Evolutionary conservation across 1,284 basidiomycete genomes (phyloP), one percentile per base, ranked within the genome.

Genomic region (Agaricales sp.): DNA sequence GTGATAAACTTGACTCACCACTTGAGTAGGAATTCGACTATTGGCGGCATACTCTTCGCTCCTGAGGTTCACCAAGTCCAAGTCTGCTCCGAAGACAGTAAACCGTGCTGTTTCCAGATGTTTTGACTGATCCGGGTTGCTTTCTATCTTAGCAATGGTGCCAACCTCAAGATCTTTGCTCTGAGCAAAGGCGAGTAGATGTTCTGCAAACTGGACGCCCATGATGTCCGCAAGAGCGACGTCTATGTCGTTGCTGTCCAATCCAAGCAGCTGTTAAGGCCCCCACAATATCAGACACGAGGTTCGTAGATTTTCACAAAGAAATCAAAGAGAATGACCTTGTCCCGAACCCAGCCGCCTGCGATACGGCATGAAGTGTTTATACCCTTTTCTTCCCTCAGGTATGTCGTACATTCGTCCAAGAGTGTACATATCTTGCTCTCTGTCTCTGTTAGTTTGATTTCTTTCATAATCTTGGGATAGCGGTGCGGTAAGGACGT

Each of bases 31-130:
- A 49, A 99, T 99, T 1, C 96, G 77, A 63, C 87, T 94, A 47
- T 80, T 75, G 35, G 80, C 76, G 0, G 91, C 81, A 65, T 99
- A 99, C 56, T 88, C 92, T 64, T 98, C 96, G 53, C 84, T 90
- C 51, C 96, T 73, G 45, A 99, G 70, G 61, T 98, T 98, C 11
- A 99, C 96, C 59, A 98, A 87, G 65, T 99, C 96, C 48, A 99
- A 73, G 51, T 93, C 90, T 44, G 91, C 69, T 2, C 80, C 93
- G 46, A 92, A 73, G 21, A 99, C 71, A 24, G 77, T 80, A 24
- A 92, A 87, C n/a, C 87, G 87, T 0, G 93, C 95, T 0, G 96
- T 98, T 67, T 99, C 95, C 26, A 99, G 75, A 66, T 98, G 96
- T 65, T 99, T 99, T 50, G 91, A 95, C 68, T 99, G 96, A 45